These are phyloP conservation scores for Serendipita sp. DNA, from an alignment of 768 basidiomycete genomes.

Conservation along the genomic window DNA sequence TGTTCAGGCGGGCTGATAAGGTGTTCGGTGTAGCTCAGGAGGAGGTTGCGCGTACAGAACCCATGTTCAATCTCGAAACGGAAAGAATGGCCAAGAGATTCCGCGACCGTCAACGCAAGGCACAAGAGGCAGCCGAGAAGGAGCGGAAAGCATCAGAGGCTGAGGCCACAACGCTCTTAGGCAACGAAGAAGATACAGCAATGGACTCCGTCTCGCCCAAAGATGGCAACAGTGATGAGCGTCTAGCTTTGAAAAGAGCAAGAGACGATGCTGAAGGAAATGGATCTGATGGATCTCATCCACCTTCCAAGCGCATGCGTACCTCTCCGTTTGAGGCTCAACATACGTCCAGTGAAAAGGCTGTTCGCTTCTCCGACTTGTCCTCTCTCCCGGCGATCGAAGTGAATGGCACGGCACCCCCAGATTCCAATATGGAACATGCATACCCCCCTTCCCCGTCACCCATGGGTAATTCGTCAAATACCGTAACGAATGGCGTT, in stretches of 20 bases:
- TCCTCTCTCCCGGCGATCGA: background rate
- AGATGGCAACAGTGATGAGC: background rate
- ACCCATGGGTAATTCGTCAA: background rate
- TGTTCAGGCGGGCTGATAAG: constrained; percentile 42
- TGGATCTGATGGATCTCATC: background rate
- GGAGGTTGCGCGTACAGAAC: constrained; percentile 16
- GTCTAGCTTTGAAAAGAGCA: background rate
- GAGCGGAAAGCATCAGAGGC: constrained; percentile 18
- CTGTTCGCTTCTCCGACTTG: background rate
- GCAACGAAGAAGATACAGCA: constrained; percentile 18
- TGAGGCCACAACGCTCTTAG: constrained; percentile 27
- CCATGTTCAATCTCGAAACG: constrained; percentile 59
- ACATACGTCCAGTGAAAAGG: background rate
- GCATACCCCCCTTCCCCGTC: background rate
- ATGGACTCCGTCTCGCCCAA: constrained; percentile 1
- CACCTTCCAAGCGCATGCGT: background rate
- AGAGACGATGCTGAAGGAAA: background rate
- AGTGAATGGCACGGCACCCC: background rate
- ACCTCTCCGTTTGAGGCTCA: background rate
- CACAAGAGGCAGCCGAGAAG: constrained; percentile 28
- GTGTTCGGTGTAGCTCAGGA: constrained; percentile 81
- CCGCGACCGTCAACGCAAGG: constrained; percentile 41
- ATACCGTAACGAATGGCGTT: background rate
- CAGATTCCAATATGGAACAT: background rate
- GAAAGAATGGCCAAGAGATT: constrained; percentile 55